Conservation (phyloP, 2,329 filamentous ascomycete genomes). For the Hypoxylon sp. region DNA sequence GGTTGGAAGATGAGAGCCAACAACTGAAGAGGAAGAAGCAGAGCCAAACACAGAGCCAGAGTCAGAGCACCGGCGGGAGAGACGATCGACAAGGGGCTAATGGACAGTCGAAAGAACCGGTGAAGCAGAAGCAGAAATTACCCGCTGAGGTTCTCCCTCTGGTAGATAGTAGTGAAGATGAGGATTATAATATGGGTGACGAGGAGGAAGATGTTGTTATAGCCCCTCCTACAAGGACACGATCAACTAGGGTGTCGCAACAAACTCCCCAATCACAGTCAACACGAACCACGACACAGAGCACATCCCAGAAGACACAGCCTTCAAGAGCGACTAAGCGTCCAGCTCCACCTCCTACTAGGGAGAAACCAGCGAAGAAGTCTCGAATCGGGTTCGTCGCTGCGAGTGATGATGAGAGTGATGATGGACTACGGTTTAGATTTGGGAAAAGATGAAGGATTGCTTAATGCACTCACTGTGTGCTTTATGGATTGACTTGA, state of each 20-base stretch:
- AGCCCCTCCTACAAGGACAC: slow-evolving; percentile 42
- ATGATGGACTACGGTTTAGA: slow-evolving; percentile 70
- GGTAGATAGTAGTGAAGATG: slow-evolving; percentile 49
- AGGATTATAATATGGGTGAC: slow-evolving; percentile 45
- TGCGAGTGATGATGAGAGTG: slow-evolving; percentile 62
- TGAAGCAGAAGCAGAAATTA: slow-evolving; percentile 28
- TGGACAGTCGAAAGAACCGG: slow-evolving; percentile 14
- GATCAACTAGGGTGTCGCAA: slow-evolving; percentile 53
- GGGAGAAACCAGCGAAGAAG: slow-evolving; percentile 57
- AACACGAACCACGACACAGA: slow-evolving; percentile 36
- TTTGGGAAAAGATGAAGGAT: slow-evolving; percentile 64
- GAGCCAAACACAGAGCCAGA: slow-evolving; percentile 44
- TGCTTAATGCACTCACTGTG: not conserved
- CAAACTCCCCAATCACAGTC: slow-evolving; percentile 46
- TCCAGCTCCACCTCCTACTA: slow-evolving; percentile 54
- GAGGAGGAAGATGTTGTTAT: slow-evolving; percentile 48
- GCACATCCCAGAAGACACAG: slow-evolving; percentile 46
- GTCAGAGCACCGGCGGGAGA: slow-evolving; percentile 19
- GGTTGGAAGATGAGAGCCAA: slow-evolving; percentile 70
- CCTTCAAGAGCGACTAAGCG: slow-evolving; percentile 52
- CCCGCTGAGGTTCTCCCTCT: slow-evolving; percentile 39
- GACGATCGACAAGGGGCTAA: slow-evolving; percentile 14
- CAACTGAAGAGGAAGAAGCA: slow-evolving; percentile 50
- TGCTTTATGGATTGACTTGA: not conserved
- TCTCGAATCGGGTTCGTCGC: slow-evolving; percentile 49